Percentiles rank a stretch among this genome's conserved stretches.
phyloP scores from a whole-genome alignment of 768 basidiomycete species.

The Kwoniella pini region DNA sequence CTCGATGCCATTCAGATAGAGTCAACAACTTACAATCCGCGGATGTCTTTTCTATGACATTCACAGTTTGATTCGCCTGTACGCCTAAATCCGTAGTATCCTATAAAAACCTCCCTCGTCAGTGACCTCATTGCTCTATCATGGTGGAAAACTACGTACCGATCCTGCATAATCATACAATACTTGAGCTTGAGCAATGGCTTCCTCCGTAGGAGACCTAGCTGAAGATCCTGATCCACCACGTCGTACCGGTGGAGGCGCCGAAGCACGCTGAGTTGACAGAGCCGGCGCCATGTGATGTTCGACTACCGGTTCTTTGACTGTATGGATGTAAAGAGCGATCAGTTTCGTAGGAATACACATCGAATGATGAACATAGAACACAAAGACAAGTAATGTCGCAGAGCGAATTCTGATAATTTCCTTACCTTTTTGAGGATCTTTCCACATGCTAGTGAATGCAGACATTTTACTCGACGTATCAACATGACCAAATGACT shows the following conservation, averaged over 20 bases:
- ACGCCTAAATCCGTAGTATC: conserved; percentile 39
- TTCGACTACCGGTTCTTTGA: conserved; percentile 12
- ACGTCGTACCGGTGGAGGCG: conserved; percentile 34
- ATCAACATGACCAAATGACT: conserved; percentile 40
- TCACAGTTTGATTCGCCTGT: conserved; percentile 40
- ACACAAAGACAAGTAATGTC: no score
- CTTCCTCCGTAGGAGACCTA: conserved; percentile 13
- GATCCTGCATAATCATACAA: conserved; percentile 43
- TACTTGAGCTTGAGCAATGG: conserved; percentile 38
- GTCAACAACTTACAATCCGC: conserved; percentile 37
- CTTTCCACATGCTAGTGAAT: conserved; percentile 42
- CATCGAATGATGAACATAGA: no score
- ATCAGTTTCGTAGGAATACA: no score
- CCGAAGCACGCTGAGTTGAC: not conserved
- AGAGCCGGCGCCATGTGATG: conserved; percentile 25
- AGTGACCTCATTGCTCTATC: not conserved
- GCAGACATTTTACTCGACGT: conserved; percentile 35
- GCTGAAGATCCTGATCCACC: conserved; percentile 12
- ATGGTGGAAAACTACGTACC: conserved; percentile 15
- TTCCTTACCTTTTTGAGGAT: conserved; percentile 37
- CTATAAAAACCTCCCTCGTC: conserved; percentile 4
- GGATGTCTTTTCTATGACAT: conserved; percentile 44
- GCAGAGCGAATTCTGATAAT: no score
- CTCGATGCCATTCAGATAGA: not conserved
- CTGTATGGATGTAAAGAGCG: not conserved